These are phyloP conservation scores for Daldinia grandis DNA, from an alignment of 495 filamentous ascomycete species.

Conservation along the genomic window DNA sequence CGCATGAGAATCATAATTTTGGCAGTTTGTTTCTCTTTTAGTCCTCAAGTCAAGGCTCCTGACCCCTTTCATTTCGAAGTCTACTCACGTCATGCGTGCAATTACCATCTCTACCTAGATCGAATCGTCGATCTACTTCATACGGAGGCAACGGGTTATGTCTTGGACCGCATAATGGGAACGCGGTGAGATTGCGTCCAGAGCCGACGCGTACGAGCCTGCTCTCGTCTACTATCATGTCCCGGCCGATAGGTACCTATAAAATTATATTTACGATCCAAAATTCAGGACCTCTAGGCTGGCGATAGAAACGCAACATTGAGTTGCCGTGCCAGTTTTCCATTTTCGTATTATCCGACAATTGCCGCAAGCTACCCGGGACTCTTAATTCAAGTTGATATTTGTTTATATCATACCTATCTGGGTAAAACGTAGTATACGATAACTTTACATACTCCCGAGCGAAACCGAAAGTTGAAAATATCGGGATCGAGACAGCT, in stretches of 20 bases:
- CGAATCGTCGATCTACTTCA: conserved; percentile 16
- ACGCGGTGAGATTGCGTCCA: not conserved
- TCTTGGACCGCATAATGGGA: conserved; percentile 15
- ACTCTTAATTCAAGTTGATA: not conserved
- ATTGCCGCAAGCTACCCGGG: not conserved
- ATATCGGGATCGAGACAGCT: not conserved
- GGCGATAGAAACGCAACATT: conserved; percentile 3
- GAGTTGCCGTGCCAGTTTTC: conserved; percentile 1
- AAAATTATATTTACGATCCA: not conserved
- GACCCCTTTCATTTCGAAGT: conserved; percentile 34
- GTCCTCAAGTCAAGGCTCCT: conserved; percentile 1
- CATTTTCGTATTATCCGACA: conserved; percentile 1
- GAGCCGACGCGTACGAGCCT: conserved; percentile 15
- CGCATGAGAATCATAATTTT: conserved; percentile 14
- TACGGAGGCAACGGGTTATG: conserved; percentile 8
- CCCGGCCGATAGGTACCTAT: not conserved
- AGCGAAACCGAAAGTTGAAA: not conserved
- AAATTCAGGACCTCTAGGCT: not conserved
- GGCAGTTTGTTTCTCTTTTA: conserved; percentile 19
- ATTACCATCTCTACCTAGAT: conserved; percentile 13
- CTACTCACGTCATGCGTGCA: not conserved
- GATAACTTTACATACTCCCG: conserved; percentile 5
- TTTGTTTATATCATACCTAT: not conserved
- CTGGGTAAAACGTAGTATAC: conserved; percentile 2
- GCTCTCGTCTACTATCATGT: conserved; percentile 9